phyloP scores from a whole-genome alignment of 192 early-diverging fungal genomes.

The Podila horticola region DNA sequence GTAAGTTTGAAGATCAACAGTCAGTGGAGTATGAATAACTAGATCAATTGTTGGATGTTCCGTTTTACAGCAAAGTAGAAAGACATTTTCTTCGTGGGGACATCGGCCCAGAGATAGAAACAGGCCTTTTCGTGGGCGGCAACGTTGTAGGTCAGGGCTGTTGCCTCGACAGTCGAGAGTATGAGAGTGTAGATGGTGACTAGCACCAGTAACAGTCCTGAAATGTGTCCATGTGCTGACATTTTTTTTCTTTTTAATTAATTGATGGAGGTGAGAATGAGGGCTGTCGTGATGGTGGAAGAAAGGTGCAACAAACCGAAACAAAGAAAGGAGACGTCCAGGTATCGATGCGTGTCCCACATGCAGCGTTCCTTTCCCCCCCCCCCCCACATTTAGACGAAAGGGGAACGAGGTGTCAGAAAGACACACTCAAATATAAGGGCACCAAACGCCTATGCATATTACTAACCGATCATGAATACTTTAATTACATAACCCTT shows the following conservation, averaged over 20 bases:
- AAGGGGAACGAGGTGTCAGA: too few species aligned
- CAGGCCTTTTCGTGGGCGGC: conserved; percentile 91
- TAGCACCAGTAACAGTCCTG: neutral
- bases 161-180: conserved; percentile 40
- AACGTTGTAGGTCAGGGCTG: conserved; percentile 84
- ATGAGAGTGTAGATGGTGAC: conserved; percentile 1
- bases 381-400: too few species aligned
- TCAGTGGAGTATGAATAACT: neutral
- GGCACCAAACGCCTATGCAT: too few species aligned
- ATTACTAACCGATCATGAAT: too few species aligned
- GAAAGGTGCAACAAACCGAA: too few species aligned
- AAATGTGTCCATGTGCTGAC: neutral
- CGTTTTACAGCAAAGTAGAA: conserved; percentile 96
- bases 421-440: too few species aligned
- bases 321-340: too few species aligned
- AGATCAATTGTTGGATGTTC: neutral
- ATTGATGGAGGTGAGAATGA: too few species aligned
- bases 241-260: neutral
- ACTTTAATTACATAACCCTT: too few species aligned
- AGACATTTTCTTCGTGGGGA: conserved; percentile 88
- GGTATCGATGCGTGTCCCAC: too few species aligned
- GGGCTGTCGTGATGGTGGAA: too few species aligned
- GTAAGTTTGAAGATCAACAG: neutral
- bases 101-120: conserved; percentile 85
- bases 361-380: too few species aligned